These are phyloP conservation scores for Ustilago tritici DNA, from an alignment of 1,284 basidiomycete genomes.

Conservation along the genomic window DNA sequence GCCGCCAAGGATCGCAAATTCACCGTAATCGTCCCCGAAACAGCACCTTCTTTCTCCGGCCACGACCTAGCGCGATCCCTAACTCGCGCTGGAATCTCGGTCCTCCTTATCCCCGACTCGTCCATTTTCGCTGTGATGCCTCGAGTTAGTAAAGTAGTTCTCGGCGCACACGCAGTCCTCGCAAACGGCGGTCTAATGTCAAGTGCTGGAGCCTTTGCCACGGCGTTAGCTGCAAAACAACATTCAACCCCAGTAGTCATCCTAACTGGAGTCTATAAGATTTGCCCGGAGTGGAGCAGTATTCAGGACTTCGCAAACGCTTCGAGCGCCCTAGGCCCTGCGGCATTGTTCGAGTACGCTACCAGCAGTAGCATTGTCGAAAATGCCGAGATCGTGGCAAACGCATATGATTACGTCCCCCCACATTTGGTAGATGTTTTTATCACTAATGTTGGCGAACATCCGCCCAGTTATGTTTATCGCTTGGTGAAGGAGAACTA, in stretches of 20 bases:
- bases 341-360: constrained; percentile 73
- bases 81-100: constrained; percentile 85
- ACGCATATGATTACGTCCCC: constrained; percentile 92
- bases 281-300: constrained; percentile 92
- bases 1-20: constrained; percentile 92
- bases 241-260: constrained; percentile 95
- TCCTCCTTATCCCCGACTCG: constrained; percentile 93
- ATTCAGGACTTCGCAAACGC: constrained; percentile 39
- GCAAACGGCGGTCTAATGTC: constrained; percentile 96
- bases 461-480: constrained; percentile 69
- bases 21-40: constrained; percentile 95
- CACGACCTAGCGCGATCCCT: constrained; percentile 80
- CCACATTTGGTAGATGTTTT: constrained; percentile 92
- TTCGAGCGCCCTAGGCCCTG: constrained; percentile 20
- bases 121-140: constrained; percentile 96
- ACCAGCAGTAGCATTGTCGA: constrained; percentile 73
- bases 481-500: constrained; percentile 69
- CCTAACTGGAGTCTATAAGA: constrained; percentile 93
- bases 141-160: constrained; percentile 93
- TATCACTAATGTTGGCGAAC: constrained; percentile 83
- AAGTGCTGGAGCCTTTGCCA: constrained; percentile 84
- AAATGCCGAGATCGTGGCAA: constrained; percentile 90
- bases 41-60: constrained; percentile 89
- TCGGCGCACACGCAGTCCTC: constrained; percentile 91
- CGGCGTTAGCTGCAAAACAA: constrained; percentile 87